phyloP scores from a whole-genome alignment of 768 basidiomycete species.

The Butyriboletus loyo region DNA sequence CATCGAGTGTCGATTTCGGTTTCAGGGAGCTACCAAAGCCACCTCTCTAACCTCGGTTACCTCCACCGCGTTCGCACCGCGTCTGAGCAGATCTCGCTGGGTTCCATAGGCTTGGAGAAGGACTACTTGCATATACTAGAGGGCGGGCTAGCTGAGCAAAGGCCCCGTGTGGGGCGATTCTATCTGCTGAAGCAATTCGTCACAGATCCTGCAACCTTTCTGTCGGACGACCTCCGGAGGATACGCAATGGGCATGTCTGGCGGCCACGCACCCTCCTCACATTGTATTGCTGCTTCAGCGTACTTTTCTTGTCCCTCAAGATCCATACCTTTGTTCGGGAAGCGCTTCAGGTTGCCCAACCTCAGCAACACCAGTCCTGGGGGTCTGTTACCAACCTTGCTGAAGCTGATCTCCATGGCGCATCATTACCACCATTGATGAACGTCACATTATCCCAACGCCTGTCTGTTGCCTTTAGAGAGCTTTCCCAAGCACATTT shows the following conservation, averaged over 20 bases:
- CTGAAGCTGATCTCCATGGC: neutral
- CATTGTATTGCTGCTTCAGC: conserved; percentile 42
- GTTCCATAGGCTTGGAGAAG: neutral
- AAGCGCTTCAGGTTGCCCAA: neutral
- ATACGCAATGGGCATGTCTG: conserved; percentile 23
- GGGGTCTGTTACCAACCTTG: neutral
- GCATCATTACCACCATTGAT: conserved; percentile 21
- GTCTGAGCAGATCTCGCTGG: conserved; percentile 22
- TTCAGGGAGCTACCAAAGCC: conserved; percentile 45
- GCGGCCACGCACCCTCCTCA: conserved; percentile 32
- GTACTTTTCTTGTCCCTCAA: conserved; percentile 37
- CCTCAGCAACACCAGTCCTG: neutral
- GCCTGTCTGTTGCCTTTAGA: conserved; percentile 36
- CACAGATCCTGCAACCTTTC: conserved; percentile 21
- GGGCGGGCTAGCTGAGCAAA: conserved; percentile 13
- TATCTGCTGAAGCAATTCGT: conserved; percentile 29
- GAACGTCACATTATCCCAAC: conserved; percentile 31
- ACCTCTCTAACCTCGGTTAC: conserved; percentile 42
- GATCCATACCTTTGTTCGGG: conserved; percentile 14
- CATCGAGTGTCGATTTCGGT: conserved; percentile 27
- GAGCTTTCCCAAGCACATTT: conserved; percentile 28
- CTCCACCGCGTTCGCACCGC: conserved; percentile 38
- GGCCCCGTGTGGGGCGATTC: conserved; percentile 15
- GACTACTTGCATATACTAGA: conserved; percentile 17
- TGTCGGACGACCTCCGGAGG: conserved; percentile 26